Base-by-base conservation (phyloP, 1,139 yeast species). In the Saccharomyces pastorianus region DNA sequence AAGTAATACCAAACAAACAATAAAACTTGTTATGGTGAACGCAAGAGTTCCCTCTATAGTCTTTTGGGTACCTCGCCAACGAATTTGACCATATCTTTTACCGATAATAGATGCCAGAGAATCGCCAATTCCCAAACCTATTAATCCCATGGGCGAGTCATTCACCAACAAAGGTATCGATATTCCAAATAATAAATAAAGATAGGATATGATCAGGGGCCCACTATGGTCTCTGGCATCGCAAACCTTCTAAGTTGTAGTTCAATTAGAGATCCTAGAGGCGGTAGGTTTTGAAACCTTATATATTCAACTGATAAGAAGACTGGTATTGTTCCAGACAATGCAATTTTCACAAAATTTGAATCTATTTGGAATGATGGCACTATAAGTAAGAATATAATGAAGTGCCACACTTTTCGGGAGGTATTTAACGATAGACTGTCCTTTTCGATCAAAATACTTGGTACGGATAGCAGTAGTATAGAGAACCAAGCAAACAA, bases 41-140 rank as follows among this genome's bases (percentile, higher is more conserved):
- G 88, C 83, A 41, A 76, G 41, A 0, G 89, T 78, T 0, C 95
- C 95, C 65, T 84, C 88, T 2, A 83, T 61, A 0, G 91, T 80
- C 64, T 84, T 85, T 6, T 74, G 70, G 1, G 82, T 73, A 13
- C 78, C 79, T 42, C 77, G 76, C 89, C 89, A 85, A 56, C 74
- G 72, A 41, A 69, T 58, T 32, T 71, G 68, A 2, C 91, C 91
- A 50, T 56, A 67, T 53, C 68, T 69, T 55, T 77, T 77, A 2
- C 93, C 95, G 42, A 85, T 66, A 4, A 85, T 76, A 0, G 89
- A 84, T 0, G 93, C 93, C 49, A 78, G 61, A 0, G 91, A 76
- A 64, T 85, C 93, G 29, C 82, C 83, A 6, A 78, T 70, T 2
- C 83, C 83, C 11, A 79, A 61, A 14, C 75, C 70, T 9, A 79